Evolutionary conservation across 345 rosid genomes (phyloP), one percentile per base, ranked within the genome.

Genomic region (Corymbia maculata): DNA sequence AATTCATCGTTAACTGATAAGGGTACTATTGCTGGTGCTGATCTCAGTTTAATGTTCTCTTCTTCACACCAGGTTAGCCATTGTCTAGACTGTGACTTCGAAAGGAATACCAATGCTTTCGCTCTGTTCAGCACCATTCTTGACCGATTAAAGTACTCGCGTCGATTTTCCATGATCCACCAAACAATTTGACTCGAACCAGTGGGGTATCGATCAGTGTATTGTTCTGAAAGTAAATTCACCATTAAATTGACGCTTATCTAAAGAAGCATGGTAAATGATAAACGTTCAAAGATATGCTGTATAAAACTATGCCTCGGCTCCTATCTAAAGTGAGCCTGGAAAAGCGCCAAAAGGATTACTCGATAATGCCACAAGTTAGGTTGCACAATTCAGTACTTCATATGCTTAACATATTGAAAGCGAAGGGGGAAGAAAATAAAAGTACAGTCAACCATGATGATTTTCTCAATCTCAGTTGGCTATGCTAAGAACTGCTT

Each of bases 101-200:
- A 95, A 88, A 97, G 91, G 90, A 95, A 97, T 50, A 95, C 90
- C 86, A 97, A 90, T 93, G 94, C 92, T 91, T 94, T 94, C 90
- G 95, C 99, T 86, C 95, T 90, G 90, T 94, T 55, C 86, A 97
- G 95, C 51, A 95, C 94, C 87, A 93, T 89, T 90, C 94, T 97
- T 44, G 98, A 89, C 88, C 99, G 95, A 86, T 96, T 95, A 91
- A 97, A 97, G 92, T 97, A 97, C 90, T 96, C 98, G 79, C 93
- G 89, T 87, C 97, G 93, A 93, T 97, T 97, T 92, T 97, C 98
- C 99, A 97, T 96, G 53, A 96, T 94, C 99, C 99, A 97, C 98
- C 97, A 96, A 88, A 93, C 96, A 80, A 97, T 92, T 91, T 95
- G 98, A 94, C 97, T 94, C 32, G 95, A 96, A 88, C 96, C 97